Conservation (phyloP, 2,329 filamentous ascomycete species). For the Ophiobolus disseminans region DNA sequence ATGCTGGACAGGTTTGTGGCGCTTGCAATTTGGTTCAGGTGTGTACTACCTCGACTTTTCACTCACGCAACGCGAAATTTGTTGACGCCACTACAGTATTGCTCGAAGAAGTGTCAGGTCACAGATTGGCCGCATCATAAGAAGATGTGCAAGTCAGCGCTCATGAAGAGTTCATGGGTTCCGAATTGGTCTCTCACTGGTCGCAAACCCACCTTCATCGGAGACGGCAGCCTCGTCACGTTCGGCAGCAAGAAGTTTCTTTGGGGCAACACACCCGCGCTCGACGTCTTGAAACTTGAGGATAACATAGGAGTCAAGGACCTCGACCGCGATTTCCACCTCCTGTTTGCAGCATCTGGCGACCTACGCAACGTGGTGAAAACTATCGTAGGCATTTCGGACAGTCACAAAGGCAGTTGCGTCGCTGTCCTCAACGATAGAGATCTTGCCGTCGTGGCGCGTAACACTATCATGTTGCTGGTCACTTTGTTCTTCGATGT, state of each 20-base stretch:
- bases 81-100: neutral
- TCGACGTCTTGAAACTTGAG: conserved; percentile 47
- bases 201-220: conserved; percentile 10
- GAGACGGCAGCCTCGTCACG: conserved; percentile 1
- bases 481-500: conserved; percentile 30
- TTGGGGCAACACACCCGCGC: conserved; percentile 53
- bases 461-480: conserved; percentile 52
- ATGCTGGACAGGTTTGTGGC: neutral
- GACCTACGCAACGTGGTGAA: conserved; percentile 54
- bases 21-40: neutral
- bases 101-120: conserved; percentile 9
- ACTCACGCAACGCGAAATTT: neutral
- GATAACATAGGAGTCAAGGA: conserved; percentile 40
- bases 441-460: conserved; percentile 46
- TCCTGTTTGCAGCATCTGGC: conserved; percentile 55
- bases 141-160: neutral
- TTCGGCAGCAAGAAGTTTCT: conserved; percentile 25
- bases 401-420: conserved; percentile 28
- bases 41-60: neutral
- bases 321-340: conserved; percentile 16
- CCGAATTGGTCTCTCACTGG: conserved; percentile 17
- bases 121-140: conserved; percentile 7
- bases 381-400: conserved; percentile 46
- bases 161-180: conserved; percentile 17
- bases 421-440: conserved; percentile 50